phyloP scores from a whole-genome alignment of 495 filamentous ascomycete species.

The Aspergillus egyptiacus region DNA sequence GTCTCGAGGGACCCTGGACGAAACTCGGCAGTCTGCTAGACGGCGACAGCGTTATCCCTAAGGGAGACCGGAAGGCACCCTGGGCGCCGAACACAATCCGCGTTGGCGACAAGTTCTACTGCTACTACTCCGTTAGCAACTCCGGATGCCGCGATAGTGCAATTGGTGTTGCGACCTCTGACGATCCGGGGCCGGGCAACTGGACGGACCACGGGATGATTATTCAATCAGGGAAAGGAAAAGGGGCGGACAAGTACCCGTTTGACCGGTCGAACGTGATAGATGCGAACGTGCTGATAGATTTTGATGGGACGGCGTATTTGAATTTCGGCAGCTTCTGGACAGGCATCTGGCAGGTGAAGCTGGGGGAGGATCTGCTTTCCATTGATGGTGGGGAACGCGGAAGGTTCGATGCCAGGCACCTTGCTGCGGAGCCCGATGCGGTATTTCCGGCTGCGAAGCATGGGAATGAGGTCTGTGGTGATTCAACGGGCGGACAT shows the following conservation, averaged over 20 bases:
- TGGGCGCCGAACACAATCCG: constrained; percentile 60
- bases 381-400: constrained; percentile 18
- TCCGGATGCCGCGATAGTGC: constrained; percentile 64
- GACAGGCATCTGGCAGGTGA: constrained; percentile 61
- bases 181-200: constrained; percentile 51
- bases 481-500: constrained; percentile 33
- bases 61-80: constrained; percentile 33
- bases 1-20: constrained; percentile 39
- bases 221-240: constrained; percentile 33
- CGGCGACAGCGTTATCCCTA: constrained; percentile 35
- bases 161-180: constrained; percentile 63
- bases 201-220: constrained; percentile 51
- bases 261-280: constrained; percentile 63
- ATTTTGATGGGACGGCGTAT: constrained; percentile 40
- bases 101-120: constrained; percentile 55
- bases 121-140: constrained; percentile 66
- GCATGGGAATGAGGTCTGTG: constrained; percentile 27
- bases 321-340: constrained; percentile 70
- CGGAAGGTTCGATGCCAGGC: constrained; percentile 24
- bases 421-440: constrained; percentile 31
- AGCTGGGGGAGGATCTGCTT: constrained; percentile 42
- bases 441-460: constrained; percentile 18
- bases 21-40: constrained; percentile 31
- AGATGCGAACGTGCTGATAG: constrained; percentile 55
- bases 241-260: constrained; percentile 43